phyloP scores from a whole-genome alignment of 176 grass and related monocot species.

The Paspalum notatum region DNA sequence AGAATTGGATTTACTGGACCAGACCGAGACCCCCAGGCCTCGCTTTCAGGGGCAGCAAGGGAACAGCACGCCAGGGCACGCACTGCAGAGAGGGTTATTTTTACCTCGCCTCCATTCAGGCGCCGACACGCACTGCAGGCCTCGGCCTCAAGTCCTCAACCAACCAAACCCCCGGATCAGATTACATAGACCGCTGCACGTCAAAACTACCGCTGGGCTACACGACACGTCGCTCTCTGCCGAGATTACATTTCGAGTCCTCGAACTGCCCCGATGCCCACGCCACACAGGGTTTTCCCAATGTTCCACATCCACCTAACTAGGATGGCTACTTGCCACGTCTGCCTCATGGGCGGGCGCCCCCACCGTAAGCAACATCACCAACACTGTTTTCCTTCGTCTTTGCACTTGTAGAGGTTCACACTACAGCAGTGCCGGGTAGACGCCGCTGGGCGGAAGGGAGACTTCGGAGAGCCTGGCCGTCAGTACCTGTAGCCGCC shows the following conservation, averaged over 20 bases:
- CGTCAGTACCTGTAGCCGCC: constrained; percentile 70
- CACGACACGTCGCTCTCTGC: constrained; percentile 34
- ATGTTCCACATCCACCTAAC: constrained; percentile 14
- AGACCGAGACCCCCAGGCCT: neutral
- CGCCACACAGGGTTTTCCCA: neutral
- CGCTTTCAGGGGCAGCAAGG: constrained; percentile 39
- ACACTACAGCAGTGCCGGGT: neutral
- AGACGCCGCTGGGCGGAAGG: neutral
- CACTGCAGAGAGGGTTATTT: neutral
- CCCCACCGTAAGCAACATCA: neutral
- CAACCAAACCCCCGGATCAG: too few species aligned
- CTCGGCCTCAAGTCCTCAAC: constrained; percentile 5
- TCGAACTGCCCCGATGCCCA: constrained; percentile 22
- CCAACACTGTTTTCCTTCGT: constrained; percentile 25
- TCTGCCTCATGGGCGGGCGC: constrained; percentile 35
- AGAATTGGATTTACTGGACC: constrained; percentile 5
- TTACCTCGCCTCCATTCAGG: neutral
- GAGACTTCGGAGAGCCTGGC: neutral
- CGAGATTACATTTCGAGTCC: constrained; percentile 33
- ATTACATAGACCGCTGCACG: neutral
- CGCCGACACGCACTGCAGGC: neutral
- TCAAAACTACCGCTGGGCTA: constrained; percentile 21
- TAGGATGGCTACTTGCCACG: neutral
- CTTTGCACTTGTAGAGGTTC: neutral
- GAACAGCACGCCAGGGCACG: neutral